These are phyloP conservation scores for Draba incana DNA, from an alignment of 345 rosid genomes.

Conservation along the genomic window DNA sequence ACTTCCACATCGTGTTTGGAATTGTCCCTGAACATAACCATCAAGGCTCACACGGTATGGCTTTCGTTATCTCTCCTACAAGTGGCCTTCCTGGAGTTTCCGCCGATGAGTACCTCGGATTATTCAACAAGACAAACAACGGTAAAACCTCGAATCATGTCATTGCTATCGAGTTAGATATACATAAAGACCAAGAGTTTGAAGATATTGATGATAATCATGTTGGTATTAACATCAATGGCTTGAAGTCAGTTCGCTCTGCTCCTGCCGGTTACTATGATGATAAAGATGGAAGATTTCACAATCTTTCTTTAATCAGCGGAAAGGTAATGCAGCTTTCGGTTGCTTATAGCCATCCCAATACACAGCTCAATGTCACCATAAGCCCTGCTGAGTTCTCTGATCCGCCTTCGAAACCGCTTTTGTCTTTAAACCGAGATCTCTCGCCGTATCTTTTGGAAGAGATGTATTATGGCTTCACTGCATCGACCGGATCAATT, in stretches of 20 bases:
- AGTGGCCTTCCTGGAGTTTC: slow-evolving; percentile 41
- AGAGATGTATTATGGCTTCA: slow-evolving; percentile 56
- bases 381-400: slow-evolving; percentile 38
- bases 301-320: slow-evolving; percentile 15
- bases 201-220: slow-evolving; percentile 53
- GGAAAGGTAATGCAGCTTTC: slow-evolving; percentile 45
- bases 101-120: slow-evolving; percentile 45
- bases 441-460: slow-evolving; percentile 45
- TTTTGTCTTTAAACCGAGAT: slow-evolving; percentile 50
- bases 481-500: slow-evolving; percentile 50
- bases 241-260: slow-evolving; percentile 38
- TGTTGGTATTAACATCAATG: slow-evolving; percentile 59
- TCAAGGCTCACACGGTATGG: slow-evolving; percentile 52
- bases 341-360: slow-evolving; percentile 46
- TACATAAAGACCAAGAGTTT: slow-evolving; percentile 45
- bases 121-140: slow-evolving; percentile 44
- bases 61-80: slow-evolving; percentile 51
- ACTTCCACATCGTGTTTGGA: slow-evolving; percentile 54
- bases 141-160: slow-evolving; percentile 46
- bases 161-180: slow-evolving; percentile 60
- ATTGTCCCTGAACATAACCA: slow-evolving; percentile 42
- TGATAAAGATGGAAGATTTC: slow-evolving; percentile 9
- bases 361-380: slow-evolving; percentile 46
- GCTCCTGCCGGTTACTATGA: slow-evolving; percentile 50
- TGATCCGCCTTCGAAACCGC: slow-evolving; percentile 32